These are phyloP conservation scores for Comarum palustre DNA, from an alignment of 306 rosid genomes.

Conservation along the genomic window DNA sequence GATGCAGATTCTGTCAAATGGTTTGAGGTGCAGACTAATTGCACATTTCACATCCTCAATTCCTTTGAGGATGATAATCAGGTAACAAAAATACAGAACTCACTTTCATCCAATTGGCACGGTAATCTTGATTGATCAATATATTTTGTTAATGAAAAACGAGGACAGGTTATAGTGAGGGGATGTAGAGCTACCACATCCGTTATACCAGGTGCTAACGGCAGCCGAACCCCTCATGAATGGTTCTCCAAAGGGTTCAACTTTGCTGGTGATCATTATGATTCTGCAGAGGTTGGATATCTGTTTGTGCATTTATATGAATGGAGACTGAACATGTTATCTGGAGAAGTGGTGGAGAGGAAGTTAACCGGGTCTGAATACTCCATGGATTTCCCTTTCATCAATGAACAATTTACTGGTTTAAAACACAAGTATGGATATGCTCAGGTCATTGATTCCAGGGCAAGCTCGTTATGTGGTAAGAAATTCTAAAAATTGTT, in stretches of 20 bases:
- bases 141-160: not conserved
- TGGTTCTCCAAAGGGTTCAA: slow-evolving; percentile 28
- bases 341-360: slow-evolving; percentile 55
- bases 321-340: slow-evolving; percentile 62
- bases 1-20: slow-evolving; percentile 53
- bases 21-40: slow-evolving; percentile 57
- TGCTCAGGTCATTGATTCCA: slow-evolving; percentile 49
- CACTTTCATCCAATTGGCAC: not conserved
- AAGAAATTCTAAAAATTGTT: not conserved
- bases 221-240: slow-evolving; percentile 30
- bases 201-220: slow-evolving; percentile 48
- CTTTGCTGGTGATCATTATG: not conserved
- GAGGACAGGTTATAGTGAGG: slow-evolving; percentile 58
- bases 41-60: slow-evolving; percentile 61
- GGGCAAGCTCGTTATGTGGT: slow-evolving; percentile 44
- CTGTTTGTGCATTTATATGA: slow-evolving; percentile 38
- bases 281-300: not conserved
- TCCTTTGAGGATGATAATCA: slow-evolving; percentile 54
- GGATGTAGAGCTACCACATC: slow-evolving; percentile 65
- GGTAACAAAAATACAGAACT: slow-evolving; percentile 26
- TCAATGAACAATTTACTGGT: slow-evolving; percentile 47
- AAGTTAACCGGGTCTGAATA: slow-evolving; percentile 22
- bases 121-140: not conserved
- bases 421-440: slow-evolving; percentile 50
- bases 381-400: slow-evolving; percentile 66